Conservation (phyloP, 129 eudicot species). For the Flaveria brownii region DNA sequence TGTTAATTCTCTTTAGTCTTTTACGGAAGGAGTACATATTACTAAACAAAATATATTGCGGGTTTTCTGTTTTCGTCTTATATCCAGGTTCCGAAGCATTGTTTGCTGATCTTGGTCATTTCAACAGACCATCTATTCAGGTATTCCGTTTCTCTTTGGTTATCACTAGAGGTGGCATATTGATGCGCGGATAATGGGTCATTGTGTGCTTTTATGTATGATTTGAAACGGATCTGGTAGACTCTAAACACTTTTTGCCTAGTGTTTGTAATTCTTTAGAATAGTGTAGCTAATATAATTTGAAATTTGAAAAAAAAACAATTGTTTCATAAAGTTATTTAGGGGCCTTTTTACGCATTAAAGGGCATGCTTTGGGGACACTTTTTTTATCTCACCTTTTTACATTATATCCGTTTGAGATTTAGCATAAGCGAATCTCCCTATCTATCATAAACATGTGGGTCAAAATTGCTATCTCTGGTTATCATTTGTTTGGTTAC, state of each 20-base stretch:
- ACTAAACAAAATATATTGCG: neutral
- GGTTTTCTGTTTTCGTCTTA: neutral
- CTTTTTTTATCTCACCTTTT: neutral
- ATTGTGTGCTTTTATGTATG: neutral
- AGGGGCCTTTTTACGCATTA: neutral
- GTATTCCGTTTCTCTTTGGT: constrained; percentile 35
- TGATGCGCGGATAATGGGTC: neutral
- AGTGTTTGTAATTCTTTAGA: neutral
- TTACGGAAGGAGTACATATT: neutral
- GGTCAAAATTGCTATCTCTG: neutral
- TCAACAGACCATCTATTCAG: constrained; percentile 59
- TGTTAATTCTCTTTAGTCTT: neutral
- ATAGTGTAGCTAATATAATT: neutral
- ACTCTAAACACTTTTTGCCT: neutral
- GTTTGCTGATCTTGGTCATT: constrained; percentile 87
- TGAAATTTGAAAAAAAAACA: neutral
- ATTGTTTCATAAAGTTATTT: neutral
- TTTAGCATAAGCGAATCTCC: neutral
- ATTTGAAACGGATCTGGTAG: neutral
- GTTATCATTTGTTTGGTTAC: constrained; percentile 8
- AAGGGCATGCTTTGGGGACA: neutral
- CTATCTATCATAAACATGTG: neutral
- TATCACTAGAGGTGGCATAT: neutral
- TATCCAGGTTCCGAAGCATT: constrained; percentile 67
- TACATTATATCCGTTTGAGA: neutral